Evolutionary conservation across 306 rosid species (phyloP), one percentile per base, ranked within the genome.

Genomic region (Trifolium subterraneum): DNA sequence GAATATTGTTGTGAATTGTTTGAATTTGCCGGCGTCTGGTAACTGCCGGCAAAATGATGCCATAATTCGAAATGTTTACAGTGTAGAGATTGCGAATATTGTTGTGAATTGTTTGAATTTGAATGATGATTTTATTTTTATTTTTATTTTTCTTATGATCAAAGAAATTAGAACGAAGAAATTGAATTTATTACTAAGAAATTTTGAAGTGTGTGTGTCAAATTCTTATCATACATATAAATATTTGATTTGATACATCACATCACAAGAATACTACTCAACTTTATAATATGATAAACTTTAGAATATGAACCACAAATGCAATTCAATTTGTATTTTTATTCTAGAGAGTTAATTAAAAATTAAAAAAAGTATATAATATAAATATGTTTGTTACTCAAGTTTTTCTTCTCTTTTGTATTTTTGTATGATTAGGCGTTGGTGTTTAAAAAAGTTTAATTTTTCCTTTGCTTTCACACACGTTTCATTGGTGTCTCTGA

Each of bases 21-120:
- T n/a, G n/a, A n/a, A n/a, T n/a, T n/a, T n/a, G 38, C 90, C 84
- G 73, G 81, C 67, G 41, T 52, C 51, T 2, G 73, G 2, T 1
- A 83, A 33, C 73, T 78, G 89, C 71, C 82, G 78, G 76, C 78
- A 41, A 29, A 82, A 74, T 58, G 85, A 72, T 52, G 78, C 33
- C 93, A 88, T 85, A 74, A 68, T 8, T 41, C 2, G 7, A n/a
- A 76, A 56, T 8, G 25, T 1, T 13, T 31, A 19, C 16, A 0
- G 6, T 14, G 9, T 14, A 33, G 18, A 50, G 33, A 47, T 60
- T 8, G 9, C 45, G 8, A 73, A 61, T 2, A 61, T 39, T 51
- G 0, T 14, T 48, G 33, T n/a, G n/a, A n/a, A n/a, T n/a, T n/a
- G n/a, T n/a, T n/a, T n/a, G 31, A n/a, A 39, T 64, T 33, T 1